phyloP scores from a whole-genome alignment of 352 stramenopile species.

The Pythium chondricola region DNA sequence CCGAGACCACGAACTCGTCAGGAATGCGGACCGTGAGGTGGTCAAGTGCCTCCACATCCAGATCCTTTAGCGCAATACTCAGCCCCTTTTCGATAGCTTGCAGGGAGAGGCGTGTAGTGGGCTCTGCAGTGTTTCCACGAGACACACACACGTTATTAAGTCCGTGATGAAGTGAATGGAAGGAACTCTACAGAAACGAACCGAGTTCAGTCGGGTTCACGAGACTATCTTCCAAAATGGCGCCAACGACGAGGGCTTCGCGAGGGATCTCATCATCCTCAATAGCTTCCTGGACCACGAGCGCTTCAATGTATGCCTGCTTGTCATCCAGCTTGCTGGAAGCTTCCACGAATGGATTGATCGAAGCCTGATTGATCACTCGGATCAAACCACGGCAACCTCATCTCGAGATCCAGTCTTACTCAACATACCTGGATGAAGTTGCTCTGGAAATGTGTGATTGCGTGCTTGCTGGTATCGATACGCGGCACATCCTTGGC shows the following conservation, averaged over 20 bases:
- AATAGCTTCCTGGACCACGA: slow-evolving; percentile 58
- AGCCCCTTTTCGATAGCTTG: slow-evolving; percentile 43
- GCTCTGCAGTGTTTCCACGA: slow-evolving; percentile 16
- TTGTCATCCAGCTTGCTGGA: slow-evolving; percentile 25
- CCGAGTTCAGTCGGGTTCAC: too few species aligned
- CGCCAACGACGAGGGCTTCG: slow-evolving; percentile 54
- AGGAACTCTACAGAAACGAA: too few species aligned
- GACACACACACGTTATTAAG: not conserved
- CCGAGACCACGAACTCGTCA: slow-evolving; percentile 30
- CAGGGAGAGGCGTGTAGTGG: slow-evolving; percentile 29
- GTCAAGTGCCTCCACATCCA: slow-evolving; percentile 61
- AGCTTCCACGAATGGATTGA: slow-evolving; percentile 39
- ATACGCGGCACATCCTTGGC: slow-evolving; percentile 66
- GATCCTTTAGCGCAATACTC: slow-evolving; percentile 33
- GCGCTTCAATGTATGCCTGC: slow-evolving; percentile 61
- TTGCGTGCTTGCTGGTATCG: slow-evolving; percentile 37
- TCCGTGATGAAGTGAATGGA: not conserved
- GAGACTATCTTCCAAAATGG: slow-evolving; percentile 33
- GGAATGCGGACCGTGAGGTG: slow-evolving; percentile 59
- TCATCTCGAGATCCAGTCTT: not conserved
- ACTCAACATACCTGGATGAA: slow-evolving; percentile 35
- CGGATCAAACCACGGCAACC: not conserved
- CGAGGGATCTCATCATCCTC: slow-evolving; percentile 53
- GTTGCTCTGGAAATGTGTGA: slow-evolving; percentile 41
- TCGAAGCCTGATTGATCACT: slow-evolving; percentile 19